Base-by-base conservation (phyloP, 192 early-diverging fungal genomes). In the Gonapodya prolifera region DNA sequence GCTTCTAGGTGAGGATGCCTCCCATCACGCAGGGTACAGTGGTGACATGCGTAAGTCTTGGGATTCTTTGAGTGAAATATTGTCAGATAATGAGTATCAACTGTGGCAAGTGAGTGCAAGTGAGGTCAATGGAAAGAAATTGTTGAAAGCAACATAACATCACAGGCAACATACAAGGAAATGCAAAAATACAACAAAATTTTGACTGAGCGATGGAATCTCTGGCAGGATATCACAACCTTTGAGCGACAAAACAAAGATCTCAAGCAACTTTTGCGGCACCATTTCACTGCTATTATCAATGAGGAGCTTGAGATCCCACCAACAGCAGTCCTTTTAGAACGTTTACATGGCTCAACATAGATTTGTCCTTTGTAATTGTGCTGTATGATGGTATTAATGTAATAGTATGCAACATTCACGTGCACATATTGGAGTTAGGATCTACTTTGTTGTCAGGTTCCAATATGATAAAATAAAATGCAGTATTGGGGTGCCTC, bases 261-360 rank as follows among this genome's bases (percentile, higher is more conserved):
- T 75, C 70, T 89, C 28, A 88, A 87, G 75, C 69, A 69, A 1
- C 76, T 89, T 1, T 73, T 89, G 33, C 78, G 86, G 23, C 83
- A 87, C 79, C 88, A 89, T 75, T 86, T 89, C 85, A 33, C 77
- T 34, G 85, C 88, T 0, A 35, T 71, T 16, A 80, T 89, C 33
- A 89, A 89, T 71, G 86, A 86, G 17, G 86, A 88, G 45, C 80
- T 89, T 29, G 80, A 86, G 34, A 79, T 89, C 18, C 86, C 86
- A 2, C 87, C 87, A 30, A 83, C 85, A n/a, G n/a, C n/a, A n/a
- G n/a, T n/a, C n/a, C n/a, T n/a, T n/a, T n/a, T n/a, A n/a, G n/a
- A n/a, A n/a, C n/a, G n/a, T n/a, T n/a, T n/a, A n/a, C n/a, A n/a
- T n/a, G n/a, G n/a, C n/a, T n/a, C n/a, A n/a, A n/a, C n/a, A n/a